Conservation (phyloP, 2,329 filamentous ascomycete species). For the Aspergillus sp. region DNA sequence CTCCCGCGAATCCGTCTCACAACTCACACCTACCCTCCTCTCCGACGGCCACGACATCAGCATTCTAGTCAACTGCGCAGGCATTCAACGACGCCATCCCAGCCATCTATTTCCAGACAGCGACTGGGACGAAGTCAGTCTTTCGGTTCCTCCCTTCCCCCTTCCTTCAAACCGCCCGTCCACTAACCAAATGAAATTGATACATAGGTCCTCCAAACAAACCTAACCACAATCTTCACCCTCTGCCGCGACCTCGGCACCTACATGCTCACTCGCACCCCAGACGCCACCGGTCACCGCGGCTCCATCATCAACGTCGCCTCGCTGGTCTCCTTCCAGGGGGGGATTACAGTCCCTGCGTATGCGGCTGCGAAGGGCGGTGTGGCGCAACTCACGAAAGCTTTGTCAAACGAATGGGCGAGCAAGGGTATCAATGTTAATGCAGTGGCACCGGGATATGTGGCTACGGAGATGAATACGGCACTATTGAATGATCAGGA, state of each 20-base stretch:
- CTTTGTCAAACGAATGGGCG: slow-evolving; percentile 83
- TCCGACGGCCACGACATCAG: slow-evolving; percentile 58
- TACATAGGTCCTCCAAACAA: slow-evolving; percentile 72
- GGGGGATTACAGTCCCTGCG: slow-evolving; percentile 82
- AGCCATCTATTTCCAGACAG: slow-evolving; percentile 69
- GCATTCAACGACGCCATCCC: slow-evolving; percentile 75
- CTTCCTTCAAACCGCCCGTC: not conserved
- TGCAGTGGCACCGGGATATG: slow-evolving; percentile 56
- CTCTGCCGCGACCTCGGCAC: slow-evolving; percentile 27
- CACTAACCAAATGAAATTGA: not conserved
- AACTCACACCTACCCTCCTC: slow-evolving; percentile 32
- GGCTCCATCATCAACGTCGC: slow-evolving; percentile 76
- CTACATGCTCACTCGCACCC: slow-evolving; percentile 25
- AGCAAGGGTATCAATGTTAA: slow-evolving; percentile 75
- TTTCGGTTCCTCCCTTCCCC: not conserved
- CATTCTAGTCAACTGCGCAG: slow-evolving; percentile 79
- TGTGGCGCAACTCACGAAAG: slow-evolving; percentile 81
- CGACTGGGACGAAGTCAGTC: slow-evolving; percentile 66
- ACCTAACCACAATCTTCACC: slow-evolving; percentile 76
- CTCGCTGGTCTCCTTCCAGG: slow-evolving; percentile 78
- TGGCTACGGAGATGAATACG: slow-evolving; percentile 91
- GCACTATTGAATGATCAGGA: slow-evolving; percentile 73
- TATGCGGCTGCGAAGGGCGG: slow-evolving; percentile 86
- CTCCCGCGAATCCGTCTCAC: slow-evolving; percentile 31
- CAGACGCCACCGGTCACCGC: slow-evolving; percentile 29